Conservation (phyloP, 2,329 filamentous ascomycete genomes). For the Plenodomus lindquistii region DNA sequence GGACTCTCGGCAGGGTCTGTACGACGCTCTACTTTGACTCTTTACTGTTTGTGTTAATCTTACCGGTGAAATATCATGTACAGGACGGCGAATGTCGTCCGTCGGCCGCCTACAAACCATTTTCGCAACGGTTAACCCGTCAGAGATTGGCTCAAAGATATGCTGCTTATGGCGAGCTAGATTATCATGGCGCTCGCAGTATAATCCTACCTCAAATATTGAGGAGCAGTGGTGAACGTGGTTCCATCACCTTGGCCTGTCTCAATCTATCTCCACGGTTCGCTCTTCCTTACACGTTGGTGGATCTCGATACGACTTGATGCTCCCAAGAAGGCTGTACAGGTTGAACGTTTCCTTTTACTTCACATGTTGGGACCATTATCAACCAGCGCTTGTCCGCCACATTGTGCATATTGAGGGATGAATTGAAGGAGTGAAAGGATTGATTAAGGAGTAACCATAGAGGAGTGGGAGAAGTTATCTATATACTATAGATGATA, state of each 20-base stretch:
- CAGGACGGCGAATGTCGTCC: slow-evolving; percentile 60
- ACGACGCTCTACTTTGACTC: slow-evolving; percentile 84
- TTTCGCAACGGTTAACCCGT: slow-evolving; percentile 17
- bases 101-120: neutral
- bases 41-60: slow-evolving; percentile 66
- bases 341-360: neutral
- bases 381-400: neutral
- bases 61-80: slow-evolving; percentile 66
- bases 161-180: slow-evolving; percentile 63
- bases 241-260: neutral
- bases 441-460: too few relatives aligned
- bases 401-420: too few relatives aligned
- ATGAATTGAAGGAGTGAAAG: too few relatives aligned
- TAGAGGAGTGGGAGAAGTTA: too few relatives aligned
- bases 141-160: slow-evolving; percentile 61
- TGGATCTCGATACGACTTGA: neutral
- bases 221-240: slow-evolving; percentile 21
- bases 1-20: slow-evolving; percentile 61
- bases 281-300: neutral
- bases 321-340: neutral
- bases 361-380: neutral
- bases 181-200: slow-evolving; percentile 65
- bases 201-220: slow-evolving; percentile 53
- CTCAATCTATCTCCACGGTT: neutral
- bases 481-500: too few relatives aligned